phyloP scores from a whole-genome alignment of 1,284 basidiomycete species.

The Ceratobasidium sp. region DNA sequence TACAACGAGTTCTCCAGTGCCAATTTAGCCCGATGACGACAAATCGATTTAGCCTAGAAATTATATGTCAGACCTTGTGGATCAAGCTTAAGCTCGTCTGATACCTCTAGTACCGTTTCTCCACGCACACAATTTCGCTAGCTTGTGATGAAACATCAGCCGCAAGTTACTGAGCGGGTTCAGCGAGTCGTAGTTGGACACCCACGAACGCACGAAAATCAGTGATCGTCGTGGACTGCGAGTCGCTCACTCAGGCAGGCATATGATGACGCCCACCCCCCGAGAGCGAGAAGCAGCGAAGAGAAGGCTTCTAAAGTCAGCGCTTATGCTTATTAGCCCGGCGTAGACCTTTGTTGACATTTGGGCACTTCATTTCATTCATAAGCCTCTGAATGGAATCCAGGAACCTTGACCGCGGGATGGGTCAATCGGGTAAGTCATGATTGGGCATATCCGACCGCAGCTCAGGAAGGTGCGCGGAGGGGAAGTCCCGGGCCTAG shows the following conservation, averaged over 20 bases:
- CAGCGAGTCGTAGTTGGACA: too few relatives aligned
- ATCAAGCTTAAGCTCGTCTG: background rate
- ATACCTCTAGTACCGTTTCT: slow-evolving; percentile 7
- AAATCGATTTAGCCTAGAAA: background rate
- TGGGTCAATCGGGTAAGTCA: slow-evolving; percentile 9
- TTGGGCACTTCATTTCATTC: background rate
- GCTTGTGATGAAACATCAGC: too few relatives aligned
- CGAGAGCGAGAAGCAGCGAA: too few relatives aligned
- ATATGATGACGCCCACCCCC: too few relatives aligned
- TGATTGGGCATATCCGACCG: slow-evolving; percentile 27
- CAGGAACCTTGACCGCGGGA: slow-evolving; percentile 3
- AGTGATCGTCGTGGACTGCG: too few relatives aligned
- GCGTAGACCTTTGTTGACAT: background rate
- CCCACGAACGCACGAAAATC: too few relatives aligned
- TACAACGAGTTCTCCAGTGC: background rate
- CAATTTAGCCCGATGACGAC: slow-evolving; percentile 23
- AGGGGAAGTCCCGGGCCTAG: slow-evolving; percentile 8
- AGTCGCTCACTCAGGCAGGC: too few relatives aligned
- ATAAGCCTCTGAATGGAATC: background rate
- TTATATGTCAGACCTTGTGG: background rate
- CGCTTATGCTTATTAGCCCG: background rate
- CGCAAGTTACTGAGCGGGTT: too few relatives aligned
- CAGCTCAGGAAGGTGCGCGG: slow-evolving; percentile 1
- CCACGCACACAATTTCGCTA: background rate
- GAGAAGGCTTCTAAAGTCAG: background rate